Evolutionary conservation across 345 rosid genomes (phyloP).

Genomic region (Eucalyptus decipiens): DNA sequence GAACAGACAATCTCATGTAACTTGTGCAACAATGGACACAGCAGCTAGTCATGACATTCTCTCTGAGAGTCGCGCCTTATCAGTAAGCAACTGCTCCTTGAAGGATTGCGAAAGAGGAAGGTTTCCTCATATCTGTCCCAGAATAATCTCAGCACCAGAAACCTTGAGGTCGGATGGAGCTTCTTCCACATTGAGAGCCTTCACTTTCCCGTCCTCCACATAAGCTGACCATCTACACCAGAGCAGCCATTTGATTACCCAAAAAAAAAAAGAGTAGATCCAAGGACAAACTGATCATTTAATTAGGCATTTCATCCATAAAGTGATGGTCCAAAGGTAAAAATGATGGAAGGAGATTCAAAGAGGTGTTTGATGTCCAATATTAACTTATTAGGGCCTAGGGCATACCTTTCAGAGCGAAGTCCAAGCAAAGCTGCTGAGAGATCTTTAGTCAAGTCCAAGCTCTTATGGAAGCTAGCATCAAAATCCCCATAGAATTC

Average conservation of each 20-base stretch:
- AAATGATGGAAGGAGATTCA: neutral
- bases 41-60: neutral
- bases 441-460: constrained; percentile 78
- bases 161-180: constrained; percentile 90
- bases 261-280: neutral
- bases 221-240: constrained; percentile 78
- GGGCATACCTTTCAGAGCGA: constrained; percentile 62
- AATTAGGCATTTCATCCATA: neutral
- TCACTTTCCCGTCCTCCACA: constrained; percentile 72
- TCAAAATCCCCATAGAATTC: constrained; percentile 90
- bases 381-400: neutral
- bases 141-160: constrained; percentile 61
- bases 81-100: neutral
- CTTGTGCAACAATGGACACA: neutral
- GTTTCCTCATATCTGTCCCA: constrained; percentile 49
- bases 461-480: constrained; percentile 85
- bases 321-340: neutral
- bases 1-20: neutral
- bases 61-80: neutral
- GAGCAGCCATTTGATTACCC: neutral
- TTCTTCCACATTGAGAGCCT: constrained; percentile 72
- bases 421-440: constrained; percentile 83
- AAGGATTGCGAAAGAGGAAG: neutral
- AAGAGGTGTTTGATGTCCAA: neutral
- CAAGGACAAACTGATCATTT: neutral